A percentile compares a stretch with the other conserved stretches of the same genome.
phyloP scores from a whole-genome alignment of 345 rosid species.

The Brassica cretica region DNA sequence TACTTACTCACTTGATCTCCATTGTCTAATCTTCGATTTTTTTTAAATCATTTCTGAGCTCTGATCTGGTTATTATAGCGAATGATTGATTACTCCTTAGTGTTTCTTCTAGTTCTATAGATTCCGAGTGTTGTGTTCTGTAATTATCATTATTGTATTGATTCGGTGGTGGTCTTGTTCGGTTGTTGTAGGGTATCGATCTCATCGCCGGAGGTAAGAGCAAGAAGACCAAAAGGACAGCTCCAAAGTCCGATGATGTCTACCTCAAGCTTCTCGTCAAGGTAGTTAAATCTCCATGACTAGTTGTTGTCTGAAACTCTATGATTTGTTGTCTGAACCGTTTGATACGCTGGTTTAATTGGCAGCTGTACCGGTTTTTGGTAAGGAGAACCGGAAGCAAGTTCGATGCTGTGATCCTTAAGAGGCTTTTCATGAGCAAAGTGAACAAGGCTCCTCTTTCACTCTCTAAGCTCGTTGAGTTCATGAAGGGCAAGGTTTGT shows the following conservation, averaged over 20 bases:
- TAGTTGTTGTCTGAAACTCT: neutral
- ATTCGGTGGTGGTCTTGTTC: neutral
- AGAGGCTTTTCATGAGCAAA: slow-evolving; percentile 97
- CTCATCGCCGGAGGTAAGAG: slow-evolving; percentile 90
- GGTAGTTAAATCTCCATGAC: slow-evolving; percentile 37
- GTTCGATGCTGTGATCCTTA: slow-evolving; percentile 87
- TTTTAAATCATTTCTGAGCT: neutral
- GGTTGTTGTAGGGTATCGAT: slow-evolving; percentile 75
- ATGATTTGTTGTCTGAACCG: neutral
- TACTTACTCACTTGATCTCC: slow-evolving; percentile 31
- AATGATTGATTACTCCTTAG: neutral
- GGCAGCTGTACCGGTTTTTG: slow-evolving; percentile 80
- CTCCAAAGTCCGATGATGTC: slow-evolving; percentile 86
- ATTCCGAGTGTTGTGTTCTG: neutral
- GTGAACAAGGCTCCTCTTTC: slow-evolving; percentile 85
- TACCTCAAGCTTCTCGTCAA: slow-evolving; percentile 96
- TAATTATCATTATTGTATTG: neutral
- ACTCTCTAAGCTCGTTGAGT: slow-evolving; percentile 64
- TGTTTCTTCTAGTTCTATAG: slow-evolving; percentile 6
- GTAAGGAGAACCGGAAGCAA: slow-evolving; percentile 87
- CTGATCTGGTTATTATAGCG: neutral
- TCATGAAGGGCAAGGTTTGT: slow-evolving; percentile 71
- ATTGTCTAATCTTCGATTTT: neutral
- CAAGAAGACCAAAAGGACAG: slow-evolving; percentile 82
- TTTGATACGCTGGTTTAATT: neutral